A percentile compares a stretch with the other conserved stretches of the same genome.
Evolutionary conservation across 176 grass and related monocot species (phyloP).

Genomic region (Thalia dealbata): DNA sequence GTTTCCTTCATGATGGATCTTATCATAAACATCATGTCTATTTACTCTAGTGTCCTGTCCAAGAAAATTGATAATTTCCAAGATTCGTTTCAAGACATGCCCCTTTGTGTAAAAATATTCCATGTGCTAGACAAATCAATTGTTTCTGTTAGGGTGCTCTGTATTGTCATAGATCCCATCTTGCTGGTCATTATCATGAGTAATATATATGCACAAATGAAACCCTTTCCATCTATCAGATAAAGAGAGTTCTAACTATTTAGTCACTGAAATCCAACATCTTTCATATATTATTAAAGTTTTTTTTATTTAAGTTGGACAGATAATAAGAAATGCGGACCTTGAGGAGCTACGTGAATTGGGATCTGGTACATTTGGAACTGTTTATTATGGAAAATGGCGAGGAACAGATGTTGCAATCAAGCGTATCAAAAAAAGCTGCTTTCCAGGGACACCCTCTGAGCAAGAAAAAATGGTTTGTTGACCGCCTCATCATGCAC

Average conservation of each 20-base stretch:
- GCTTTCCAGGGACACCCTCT: conserved; percentile 70
- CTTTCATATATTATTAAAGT: neutral
- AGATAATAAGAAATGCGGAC: conserved; percentile 95
- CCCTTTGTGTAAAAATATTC: neutral
- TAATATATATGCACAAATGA: neutral
- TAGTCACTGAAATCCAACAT: neutral
- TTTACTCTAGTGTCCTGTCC: too few species aligned
- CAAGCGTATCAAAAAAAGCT: conserved; percentile 98
- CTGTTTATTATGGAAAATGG: conserved; percentile 97
- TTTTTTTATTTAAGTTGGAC: conserved; percentile 9
- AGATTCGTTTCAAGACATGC: neutral
- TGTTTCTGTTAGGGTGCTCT: neutral
- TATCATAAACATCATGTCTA: too few species aligned
- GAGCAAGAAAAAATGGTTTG: conserved; percentile 82
- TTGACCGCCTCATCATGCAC: neutral
- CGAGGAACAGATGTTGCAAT: conserved; percentile 91
- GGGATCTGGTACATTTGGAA: conserved; percentile 93
- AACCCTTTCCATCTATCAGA: neutral
- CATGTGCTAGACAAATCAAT: neutral
- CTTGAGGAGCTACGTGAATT: conserved; percentile 95
- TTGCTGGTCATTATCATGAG: neutral
- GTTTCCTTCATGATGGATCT: too few species aligned
- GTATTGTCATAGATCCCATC: neutral
- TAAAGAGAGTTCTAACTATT: neutral
- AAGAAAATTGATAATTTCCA: neutral